Base-by-base conservation (phyloP, 2,329 filamentous ascomycete species). In the Zasmidium cellare region DNA sequence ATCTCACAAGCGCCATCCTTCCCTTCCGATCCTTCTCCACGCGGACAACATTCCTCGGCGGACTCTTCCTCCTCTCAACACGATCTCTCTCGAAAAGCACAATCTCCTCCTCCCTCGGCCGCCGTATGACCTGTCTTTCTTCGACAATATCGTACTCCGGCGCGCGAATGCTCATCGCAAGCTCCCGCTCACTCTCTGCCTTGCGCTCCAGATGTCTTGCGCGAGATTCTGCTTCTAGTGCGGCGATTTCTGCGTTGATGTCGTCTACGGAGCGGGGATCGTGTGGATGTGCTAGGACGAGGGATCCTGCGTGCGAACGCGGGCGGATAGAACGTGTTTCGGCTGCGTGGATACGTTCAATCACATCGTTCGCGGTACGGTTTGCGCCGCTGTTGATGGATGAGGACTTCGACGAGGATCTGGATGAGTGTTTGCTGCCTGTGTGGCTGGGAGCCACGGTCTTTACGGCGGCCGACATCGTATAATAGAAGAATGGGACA, bases 21-120 rank as follows among this genome's bases (percentile, higher is more conserved):
- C 93, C 92, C 91, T 90, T 94, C 81, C 89, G 88, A 79, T 97
- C 92, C 81, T 90, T 92, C 78, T 91, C 89, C 69, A 96, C 86
- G 67, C 88, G 82, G 62, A 89, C 79, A 54, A 87, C 75, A 62
- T 86, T 83, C 57, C 81, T 77, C 45, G 75, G 74, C 23, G 71
- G 71, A 53, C 69, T 72, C 57, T 67, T 80, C 69, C 66, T 77
- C 66, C 70, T 62, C 82, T 75, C 46, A 24, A 51, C 51, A 22
- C 48, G 23, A 46, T 50, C 51, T 3, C 61, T 56, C 18, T 58
- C 57, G 14, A 59, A 61, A 9, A 64, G 23, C 7, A 60, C 57
- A 6, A 61, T 44, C 14, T 62, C 62, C 9, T 53, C 51, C 7
- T 53, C 35, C 12, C 20, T 22, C 9, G 35, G 9, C 14, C n/a